A percentile compares a stretch with the other conserved stretches of the same genome.
These are phyloP conservation scores for Aureobasidium sp. DNA, from an alignment of 2,329 filamentous ascomycete genomes.

Conservation along the genomic window DNA sequence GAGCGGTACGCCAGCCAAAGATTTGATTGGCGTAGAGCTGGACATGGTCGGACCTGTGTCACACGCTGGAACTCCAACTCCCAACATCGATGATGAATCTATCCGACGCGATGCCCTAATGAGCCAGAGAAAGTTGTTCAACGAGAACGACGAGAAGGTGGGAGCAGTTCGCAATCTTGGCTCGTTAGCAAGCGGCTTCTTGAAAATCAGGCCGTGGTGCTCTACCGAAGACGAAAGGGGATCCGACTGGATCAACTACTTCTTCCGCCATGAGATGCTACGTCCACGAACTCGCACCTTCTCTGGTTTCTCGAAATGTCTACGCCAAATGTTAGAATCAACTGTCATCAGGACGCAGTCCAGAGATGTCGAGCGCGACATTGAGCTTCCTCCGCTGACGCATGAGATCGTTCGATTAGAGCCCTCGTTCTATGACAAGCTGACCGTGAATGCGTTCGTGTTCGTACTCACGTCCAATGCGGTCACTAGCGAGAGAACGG, in stretches of 20 bases:
- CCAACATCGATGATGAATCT: background rate
- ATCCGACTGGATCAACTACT: constrained; percentile 65
- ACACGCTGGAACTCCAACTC: background rate
- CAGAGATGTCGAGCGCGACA: constrained; percentile 57
- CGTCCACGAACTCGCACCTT: constrained; percentile 45
- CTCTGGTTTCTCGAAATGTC: constrained; percentile 45
- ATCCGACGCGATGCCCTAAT: constrained; percentile 22
- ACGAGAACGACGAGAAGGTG: constrained; percentile 27
- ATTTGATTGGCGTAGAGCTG: constrained; percentile 67
- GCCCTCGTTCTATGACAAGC: constrained; percentile 74
- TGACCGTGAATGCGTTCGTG: constrained; percentile 76
- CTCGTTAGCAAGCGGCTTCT: constrained; percentile 57
- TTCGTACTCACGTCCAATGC: constrained; percentile 80
- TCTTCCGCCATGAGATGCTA: constrained; percentile 43
- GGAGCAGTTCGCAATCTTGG: constrained; percentile 51
- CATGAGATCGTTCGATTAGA: constrained; percentile 66
- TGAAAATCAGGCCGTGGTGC: constrained; percentile 72
- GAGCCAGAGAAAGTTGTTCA: constrained; percentile 33
- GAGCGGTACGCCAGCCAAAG: constrained; percentile 79
- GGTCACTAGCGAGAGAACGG: constrained; percentile 75
- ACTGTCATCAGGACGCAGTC: constrained; percentile 74
- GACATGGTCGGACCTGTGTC: constrained; percentile 35
- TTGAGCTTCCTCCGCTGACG: constrained; percentile 59
- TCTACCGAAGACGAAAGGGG: constrained; percentile 47
- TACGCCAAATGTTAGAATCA: constrained; percentile 63